Percentiles rank a stretch among this genome's conserved stretches.
Evolutionary conservation across 495 filamentous ascomycete species (phyloP).

Genomic region (Podospora tetraspora): DNA sequence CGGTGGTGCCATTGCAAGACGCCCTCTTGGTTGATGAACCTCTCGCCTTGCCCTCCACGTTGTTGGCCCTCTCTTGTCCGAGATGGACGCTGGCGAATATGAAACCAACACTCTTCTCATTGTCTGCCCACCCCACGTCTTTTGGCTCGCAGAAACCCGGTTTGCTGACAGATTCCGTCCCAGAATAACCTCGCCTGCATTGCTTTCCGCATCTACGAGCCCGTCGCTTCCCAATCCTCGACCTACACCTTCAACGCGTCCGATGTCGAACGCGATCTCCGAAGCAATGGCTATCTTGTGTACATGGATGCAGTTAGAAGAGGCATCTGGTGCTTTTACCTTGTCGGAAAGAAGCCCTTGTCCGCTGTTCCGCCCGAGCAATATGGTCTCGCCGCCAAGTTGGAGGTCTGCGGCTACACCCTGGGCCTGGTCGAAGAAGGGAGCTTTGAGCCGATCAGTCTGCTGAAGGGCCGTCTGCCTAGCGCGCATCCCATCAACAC

Average conservation of each 20-base stretch:
- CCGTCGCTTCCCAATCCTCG: conserved; percentile 33
- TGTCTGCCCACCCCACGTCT: conserved; percentile 27
- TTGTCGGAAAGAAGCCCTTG: conserved; percentile 30
- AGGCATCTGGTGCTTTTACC: conserved; percentile 49
- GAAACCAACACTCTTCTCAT: conserved; percentile 49
- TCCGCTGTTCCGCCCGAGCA: conserved; percentile 22
- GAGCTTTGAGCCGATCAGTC: conserved; percentile 39
- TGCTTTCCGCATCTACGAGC: conserved; percentile 45
- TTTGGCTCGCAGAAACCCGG: neutral
- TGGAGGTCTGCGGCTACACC: conserved; percentile 37
- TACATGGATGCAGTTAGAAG: conserved; percentile 43
- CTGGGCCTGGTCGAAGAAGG: conserved; percentile 42
- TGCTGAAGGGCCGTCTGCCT: conserved; percentile 37
- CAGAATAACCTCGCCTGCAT: conserved; percentile 46
- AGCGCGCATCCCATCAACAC: conserved; percentile 39
- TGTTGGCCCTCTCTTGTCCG: conserved; percentile 27
- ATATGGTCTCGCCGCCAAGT: conserved; percentile 26
- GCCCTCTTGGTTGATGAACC: conserved; percentile 21
- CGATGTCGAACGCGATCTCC: conserved; percentile 42
- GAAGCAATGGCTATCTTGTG: conserved; percentile 47
- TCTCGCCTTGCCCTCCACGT: conserved; percentile 15
- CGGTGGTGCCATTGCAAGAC: neutral
- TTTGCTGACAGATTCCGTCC: conserved; percentile 16
- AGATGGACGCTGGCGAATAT: conserved; percentile 52
- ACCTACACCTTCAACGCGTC: conserved; percentile 36